A percentile compares a stretch with the other conserved stretches of the same genome.
These are phyloP conservation scores for Pisolithus tinctorius DNA, from an alignment of 768 basidiomycete genomes.

Conservation along the genomic window DNA sequence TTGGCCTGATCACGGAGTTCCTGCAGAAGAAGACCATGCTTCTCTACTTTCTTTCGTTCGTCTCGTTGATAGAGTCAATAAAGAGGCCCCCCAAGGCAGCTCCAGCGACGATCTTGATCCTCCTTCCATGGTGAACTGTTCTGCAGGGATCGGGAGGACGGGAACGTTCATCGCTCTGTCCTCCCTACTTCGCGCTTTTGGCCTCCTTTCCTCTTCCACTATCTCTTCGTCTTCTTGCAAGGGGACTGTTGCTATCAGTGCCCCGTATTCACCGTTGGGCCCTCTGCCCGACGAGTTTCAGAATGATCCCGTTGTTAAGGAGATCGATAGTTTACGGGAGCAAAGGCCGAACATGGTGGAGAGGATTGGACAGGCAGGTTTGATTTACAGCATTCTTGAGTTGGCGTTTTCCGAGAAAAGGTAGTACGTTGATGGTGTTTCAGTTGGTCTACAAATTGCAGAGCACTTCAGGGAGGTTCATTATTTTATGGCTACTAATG, in stretches of 20 bases:
- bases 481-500: not conserved
- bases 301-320: slow-evolving; percentile 57
- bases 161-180: slow-evolving; percentile 80
- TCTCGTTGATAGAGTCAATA: slow-evolving; percentile 60
- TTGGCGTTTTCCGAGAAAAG: slow-evolving; percentile 14
- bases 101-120: slow-evolving; percentile 47
- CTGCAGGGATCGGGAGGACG: slow-evolving; percentile 83
- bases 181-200: slow-evolving; percentile 64
- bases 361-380: slow-evolving; percentile 51
- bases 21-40: slow-evolving; percentile 49
- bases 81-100: slow-evolving; percentile 27
- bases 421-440: slow-evolving; percentile 1
- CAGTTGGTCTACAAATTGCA: no score
- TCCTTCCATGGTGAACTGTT: slow-evolving; percentile 80
- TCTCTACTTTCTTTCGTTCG: slow-evolving; percentile 55
- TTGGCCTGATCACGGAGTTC: slow-evolving; percentile 88
- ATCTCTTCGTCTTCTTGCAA: slow-evolving; percentile 18
- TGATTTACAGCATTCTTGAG: slow-evolving; percentile 58
- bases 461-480: not conserved
- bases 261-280: slow-evolving; percentile 51
- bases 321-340: slow-evolving; percentile 74
- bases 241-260: slow-evolving; percentile 15
- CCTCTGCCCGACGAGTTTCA: slow-evolving; percentile 41
- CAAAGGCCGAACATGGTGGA: slow-evolving; percentile 83
- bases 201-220: slow-evolving; percentile 31